These are phyloP conservation scores for Inonotus obliquus DNA, from an alignment of 1,284 basidiomycete species.

Conservation along the genomic window DNA sequence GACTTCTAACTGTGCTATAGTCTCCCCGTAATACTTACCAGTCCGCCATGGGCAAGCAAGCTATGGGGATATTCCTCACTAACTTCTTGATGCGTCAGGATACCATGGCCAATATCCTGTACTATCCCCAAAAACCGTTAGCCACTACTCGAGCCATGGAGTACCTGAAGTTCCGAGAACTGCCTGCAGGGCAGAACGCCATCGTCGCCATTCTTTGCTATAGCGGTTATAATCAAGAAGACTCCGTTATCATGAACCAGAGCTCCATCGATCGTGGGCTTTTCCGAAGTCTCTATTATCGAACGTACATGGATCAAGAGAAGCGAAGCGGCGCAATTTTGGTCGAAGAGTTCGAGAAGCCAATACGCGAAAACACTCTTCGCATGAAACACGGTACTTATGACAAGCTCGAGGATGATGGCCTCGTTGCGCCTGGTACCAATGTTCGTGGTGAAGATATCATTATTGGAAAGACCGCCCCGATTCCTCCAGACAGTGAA, in stretches of 20 bases:
- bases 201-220: constrained; percentile 99
- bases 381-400: constrained; percentile 98
- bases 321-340: constrained; percentile 94
- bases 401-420: constrained; percentile 96
- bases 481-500: constrained; percentile 93
- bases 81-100: constrained; percentile 98
- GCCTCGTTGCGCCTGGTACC: constrained; percentile 92
- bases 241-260: constrained; percentile 99
- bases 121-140: constrained; percentile 98
- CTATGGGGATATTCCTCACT: constrained; percentile 97
- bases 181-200: constrained; percentile 97
- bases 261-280: constrained; percentile 96
- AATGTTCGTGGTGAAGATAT: constrained; percentile 97
- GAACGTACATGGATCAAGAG: constrained; percentile 97
- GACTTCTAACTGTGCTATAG: constrained; percentile 37
- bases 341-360: constrained; percentile 97
- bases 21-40: constrained; percentile 99
- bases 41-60: constrained; percentile 99
- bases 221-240: constrained; percentile 99
- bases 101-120: constrained; percentile 98
- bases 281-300: constrained; percentile 98
- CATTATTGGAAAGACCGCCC: constrained; percentile 98
- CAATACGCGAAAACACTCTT: constrained; percentile 88
- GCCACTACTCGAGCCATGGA: constrained; percentile 99
- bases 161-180: constrained; percentile 95